Percentiles rank a stretch among this genome's conserved stretches.
Conservation (phyloP, 2,329 filamentous ascomycete genomes). For the Fusarium sp. region DNA sequence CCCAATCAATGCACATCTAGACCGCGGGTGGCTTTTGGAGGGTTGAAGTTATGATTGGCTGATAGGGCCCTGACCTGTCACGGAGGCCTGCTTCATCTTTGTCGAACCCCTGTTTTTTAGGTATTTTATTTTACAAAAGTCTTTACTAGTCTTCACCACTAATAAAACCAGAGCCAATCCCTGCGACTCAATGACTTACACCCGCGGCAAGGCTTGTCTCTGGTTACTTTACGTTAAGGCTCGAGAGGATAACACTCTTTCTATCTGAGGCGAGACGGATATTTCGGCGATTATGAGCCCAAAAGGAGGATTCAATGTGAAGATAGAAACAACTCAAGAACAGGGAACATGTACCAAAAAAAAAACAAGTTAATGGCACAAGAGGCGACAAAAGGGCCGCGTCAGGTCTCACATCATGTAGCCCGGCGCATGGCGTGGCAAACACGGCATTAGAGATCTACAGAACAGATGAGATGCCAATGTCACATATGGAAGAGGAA, state of each 20-base stretch:
- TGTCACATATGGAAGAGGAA: neutral
- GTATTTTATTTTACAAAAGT: too few relatives aligned
- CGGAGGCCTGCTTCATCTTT: slow-evolving; percentile 30
- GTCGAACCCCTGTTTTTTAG: neutral
- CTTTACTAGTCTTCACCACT: neutral
- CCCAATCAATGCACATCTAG: slow-evolving; percentile 36
- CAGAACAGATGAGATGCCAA: neutral
- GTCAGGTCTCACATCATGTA: slow-evolving; percentile 38
- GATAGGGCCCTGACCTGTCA: slow-evolving; percentile 24
- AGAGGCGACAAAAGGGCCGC: slow-evolving; percentile 26
- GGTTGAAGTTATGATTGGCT: slow-evolving; percentile 34
- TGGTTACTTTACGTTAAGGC: neutral
- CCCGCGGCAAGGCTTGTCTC: slow-evolving; percentile 28
- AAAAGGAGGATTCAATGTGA: neutral
- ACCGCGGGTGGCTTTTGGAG: slow-evolving; percentile 40
- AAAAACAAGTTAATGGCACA: slow-evolving; percentile 2
- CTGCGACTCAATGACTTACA: slow-evolving; percentile 27
- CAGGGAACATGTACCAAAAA: slow-evolving; percentile 1
- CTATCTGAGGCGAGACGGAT: slow-evolving; percentile 15
- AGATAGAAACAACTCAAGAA: slow-evolving; percentile 1
- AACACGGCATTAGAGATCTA: slow-evolving; percentile 37
- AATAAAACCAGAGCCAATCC: slow-evolving; percentile 32
- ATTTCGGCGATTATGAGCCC: neutral
- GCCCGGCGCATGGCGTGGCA: slow-evolving; percentile 31
- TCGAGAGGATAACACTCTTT: slow-evolving; percentile 5